Conservation (phyloP, 805 yeast species). For the Saccharomyces kudriavzevii region DNA sequence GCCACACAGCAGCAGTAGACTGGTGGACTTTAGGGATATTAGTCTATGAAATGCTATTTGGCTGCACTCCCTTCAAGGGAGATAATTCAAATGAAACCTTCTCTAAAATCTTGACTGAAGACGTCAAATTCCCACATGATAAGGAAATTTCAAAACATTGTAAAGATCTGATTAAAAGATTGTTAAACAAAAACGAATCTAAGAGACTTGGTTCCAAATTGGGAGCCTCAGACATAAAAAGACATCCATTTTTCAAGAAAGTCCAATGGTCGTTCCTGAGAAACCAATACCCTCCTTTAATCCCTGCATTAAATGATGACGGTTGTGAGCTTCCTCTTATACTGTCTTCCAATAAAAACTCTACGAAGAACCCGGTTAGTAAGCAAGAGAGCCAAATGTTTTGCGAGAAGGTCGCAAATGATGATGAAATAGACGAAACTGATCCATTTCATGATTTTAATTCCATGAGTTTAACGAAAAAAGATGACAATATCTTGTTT, state of each 20-base stretch:
- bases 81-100: conserved; percentile 81
- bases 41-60: conserved; percentile 88
- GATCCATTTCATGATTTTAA: conserved; percentile 84
- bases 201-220: conserved; percentile 84
- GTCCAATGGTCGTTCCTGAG: conserved; percentile 93
- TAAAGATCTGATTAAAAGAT: conserved; percentile 68
- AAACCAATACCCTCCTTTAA: conserved; percentile 91
- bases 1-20: conserved; percentile 96
- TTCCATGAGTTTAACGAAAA: conserved; percentile 78
- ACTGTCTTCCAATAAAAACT: conserved; percentile 19
- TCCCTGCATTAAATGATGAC: conserved; percentile 62
- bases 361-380: conserved; percentile 17
- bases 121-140: conserved; percentile 68
- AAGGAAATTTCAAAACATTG: conserved; percentile 66
- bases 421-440: conserved; percentile 32
- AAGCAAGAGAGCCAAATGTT: conserved; percentile 25
- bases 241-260: conserved; percentile 82
- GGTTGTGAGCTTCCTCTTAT: conserved; percentile 44
- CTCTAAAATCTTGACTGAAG: conserved; percentile 75
- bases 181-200: conserved; percentile 79
- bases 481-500: conserved; percentile 44
- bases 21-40: conserved; percentile 99
- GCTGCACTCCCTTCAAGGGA: conserved; percentile 96
- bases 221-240: conserved; percentile 92
- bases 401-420: conserved; percentile 29